These are phyloP conservation scores for Adansonia rubrostipa DNA, from an alignment of 441 rosid species.

Conservation along the genomic window DNA sequence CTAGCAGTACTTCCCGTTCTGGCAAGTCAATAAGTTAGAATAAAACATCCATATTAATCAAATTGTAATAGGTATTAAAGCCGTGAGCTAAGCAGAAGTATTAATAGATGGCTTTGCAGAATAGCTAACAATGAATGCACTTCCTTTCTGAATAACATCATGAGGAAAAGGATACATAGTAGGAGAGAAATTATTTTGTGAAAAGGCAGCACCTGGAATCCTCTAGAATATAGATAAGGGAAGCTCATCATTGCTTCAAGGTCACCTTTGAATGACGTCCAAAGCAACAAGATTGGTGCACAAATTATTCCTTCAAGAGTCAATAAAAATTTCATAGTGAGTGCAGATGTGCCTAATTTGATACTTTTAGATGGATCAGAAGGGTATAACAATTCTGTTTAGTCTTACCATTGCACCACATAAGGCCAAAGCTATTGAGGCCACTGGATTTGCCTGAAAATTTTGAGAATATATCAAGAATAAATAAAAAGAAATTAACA, in stretches of 20 bases:
- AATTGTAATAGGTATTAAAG: not conserved
- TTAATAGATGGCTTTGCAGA: slow-evolving; percentile 16
- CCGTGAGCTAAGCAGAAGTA: slow-evolving; percentile 2
- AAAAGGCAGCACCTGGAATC: slow-evolving; percentile 53
- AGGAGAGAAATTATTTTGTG: slow-evolving; percentile 6
- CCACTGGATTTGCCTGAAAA: slow-evolving; percentile 55
- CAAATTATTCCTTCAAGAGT: slow-evolving; percentile 47
- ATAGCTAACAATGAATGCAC: not conserved
- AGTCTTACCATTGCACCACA: slow-evolving; percentile 60
- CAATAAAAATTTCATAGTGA: not conserved
- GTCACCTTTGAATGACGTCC: slow-evolving; percentile 59
- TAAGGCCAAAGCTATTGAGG: slow-evolving; percentile 59
- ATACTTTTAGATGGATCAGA: not conserved
- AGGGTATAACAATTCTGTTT: not conserved
- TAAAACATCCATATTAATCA: not conserved
- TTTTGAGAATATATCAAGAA: not conserved
- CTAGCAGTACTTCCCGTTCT: not conserved
- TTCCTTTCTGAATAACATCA: not conserved
- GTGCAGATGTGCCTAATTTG: slow-evolving; percentile 7
- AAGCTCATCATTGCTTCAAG: slow-evolving; percentile 43
- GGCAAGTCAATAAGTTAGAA: not conserved
- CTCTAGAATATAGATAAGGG: slow-evolving; percentile 48
- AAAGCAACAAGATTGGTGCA: slow-evolving; percentile 50
- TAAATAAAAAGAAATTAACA: not conserved
- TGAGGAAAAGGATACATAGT: not conserved